phyloP scores from a whole-genome alignment of 2,329 filamentous ascomycete species.

The Zymoseptoria passerinii region DNA sequence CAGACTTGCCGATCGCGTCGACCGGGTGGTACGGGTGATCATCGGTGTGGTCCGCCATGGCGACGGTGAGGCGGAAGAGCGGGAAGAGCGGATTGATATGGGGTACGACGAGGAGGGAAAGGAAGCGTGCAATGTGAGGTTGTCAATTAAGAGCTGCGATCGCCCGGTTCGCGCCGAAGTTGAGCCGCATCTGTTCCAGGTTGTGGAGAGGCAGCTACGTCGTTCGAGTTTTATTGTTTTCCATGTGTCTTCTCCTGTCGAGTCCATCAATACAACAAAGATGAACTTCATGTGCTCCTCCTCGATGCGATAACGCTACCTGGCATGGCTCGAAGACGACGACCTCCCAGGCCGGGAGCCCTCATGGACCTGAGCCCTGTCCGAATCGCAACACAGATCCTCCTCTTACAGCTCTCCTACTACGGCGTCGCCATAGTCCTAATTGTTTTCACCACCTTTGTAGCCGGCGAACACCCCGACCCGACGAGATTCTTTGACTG shows the following conservation, averaged over 20 bases:
- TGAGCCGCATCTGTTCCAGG: not conserved
- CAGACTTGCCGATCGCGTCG: conserved; percentile 62
- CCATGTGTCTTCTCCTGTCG: not conserved
- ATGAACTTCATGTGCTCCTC: not conserved
- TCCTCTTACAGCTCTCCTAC: conserved; percentile 56
- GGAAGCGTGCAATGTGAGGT: not conserved
- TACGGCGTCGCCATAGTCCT: conserved; percentile 54
- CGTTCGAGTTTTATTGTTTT: not conserved
- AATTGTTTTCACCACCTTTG: conserved; percentile 59
- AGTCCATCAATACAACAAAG: not conserved
- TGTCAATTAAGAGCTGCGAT: not conserved
- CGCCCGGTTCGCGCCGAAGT: not conserved
- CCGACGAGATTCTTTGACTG: conserved; percentile 55
- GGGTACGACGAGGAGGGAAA: not conserved
- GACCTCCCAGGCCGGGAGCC: conserved; percentile 56
- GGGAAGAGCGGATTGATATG: not conserved
- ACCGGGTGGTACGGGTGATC: conserved; percentile 54
- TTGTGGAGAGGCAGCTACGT: not conserved
- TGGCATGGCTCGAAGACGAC: conserved; percentile 48
- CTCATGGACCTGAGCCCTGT: conserved; percentile 59
- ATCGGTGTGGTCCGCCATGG: conserved; percentile 39
- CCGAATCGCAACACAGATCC: conserved; percentile 59
- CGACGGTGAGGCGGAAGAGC: conserved; percentile 18
- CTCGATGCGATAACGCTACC: not conserved
- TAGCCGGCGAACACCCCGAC: conserved; percentile 53